Evolutionary conservation across 768 basidiomycete genomes (phyloP), one percentile per base, ranked within the genome.

Genomic region (Russula sp.): DNA sequence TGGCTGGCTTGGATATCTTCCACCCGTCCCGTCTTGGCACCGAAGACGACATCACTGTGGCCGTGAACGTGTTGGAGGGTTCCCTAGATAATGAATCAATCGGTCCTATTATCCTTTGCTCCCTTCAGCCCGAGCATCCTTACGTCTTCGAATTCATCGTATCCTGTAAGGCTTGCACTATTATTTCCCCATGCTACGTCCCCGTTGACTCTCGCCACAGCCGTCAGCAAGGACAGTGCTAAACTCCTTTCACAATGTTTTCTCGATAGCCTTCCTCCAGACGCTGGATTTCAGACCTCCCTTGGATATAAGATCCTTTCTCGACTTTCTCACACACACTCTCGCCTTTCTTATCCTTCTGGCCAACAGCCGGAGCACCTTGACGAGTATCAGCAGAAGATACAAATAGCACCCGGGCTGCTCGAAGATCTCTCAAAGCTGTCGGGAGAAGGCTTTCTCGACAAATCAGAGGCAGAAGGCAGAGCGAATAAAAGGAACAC

Each of bases 121-220:
- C 61, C 35, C 35, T 63, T 36, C 57, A 48, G 13, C 57, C 46
- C 0, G 46, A 42, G 10, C 25, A 42, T 7, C 61, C 57, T 16
- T 54, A 59, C 35, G 52, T 32, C 10, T 54, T 63, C 7, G 61
- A 63, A 38, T 63, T 63, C 39, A 63, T 63, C 2, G 9, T 63
- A 36, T 59, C 57, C 10, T 41, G 61, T 63, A 48, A 46, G 52
- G 52, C 9, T 16, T 13, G 20, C 7, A 5, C 18, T 9, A 4
- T 47, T 43, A 38, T 1, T 20, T 20, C 13, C 13, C n/a, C 20
- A 1, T n/a, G 2, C 11, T 13, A 25, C 36, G n/a, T 14, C 22
- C 14, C 13, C 16, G 3, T 42, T 63, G 34, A 63, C 7, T 1
- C 57, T 42, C 22, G 25, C 47, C 51, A 59, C 25, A 59, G 61